Base-by-base conservation (phyloP, 2,329 filamentous ascomycete genomes). In the Neospermospora avenae region DNA sequence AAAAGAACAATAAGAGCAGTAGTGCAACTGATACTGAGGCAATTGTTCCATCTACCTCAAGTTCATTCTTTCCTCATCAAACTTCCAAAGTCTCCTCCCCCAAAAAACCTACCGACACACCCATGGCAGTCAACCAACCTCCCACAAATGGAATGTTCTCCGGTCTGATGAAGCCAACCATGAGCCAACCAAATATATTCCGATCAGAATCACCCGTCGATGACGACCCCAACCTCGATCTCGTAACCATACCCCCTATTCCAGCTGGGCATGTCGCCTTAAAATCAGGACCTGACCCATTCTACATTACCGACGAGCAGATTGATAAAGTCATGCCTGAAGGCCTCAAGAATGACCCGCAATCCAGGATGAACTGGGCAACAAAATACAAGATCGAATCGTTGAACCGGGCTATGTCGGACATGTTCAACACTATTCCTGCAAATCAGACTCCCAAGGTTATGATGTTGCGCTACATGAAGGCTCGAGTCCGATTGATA, bases 391-490 rank as follows among this genome's bases (percentile, higher is more conserved):
- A 71, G 25, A 55, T 74, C 18, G 65, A 65, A 25, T 58, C 58
- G 4, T 53, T 75, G 22, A 71, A 74, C 42, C 64, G 61, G 49
- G 64, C 65, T 6, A 62, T 74, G 57, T 58, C 61, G 41, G 57
- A 64, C 16, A 63, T 67, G 45, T 67, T 72, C 35, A 48, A 57
- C 3, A 57, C 61, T 28, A 45, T 65, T 39, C 35, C 49, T 55
- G 22, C 58, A 11, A 34, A 57, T 46, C 25, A 44, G 31, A 49
- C 62, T 49, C 59, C 63, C 14, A 55, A 46, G 10, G n/a, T 24
- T 10, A 54, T 52, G 3, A 22, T 65, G 10, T 34, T 46, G 16
- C 64, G 59, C 44, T 68, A 65, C 42, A 62, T 55, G 5, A 35
- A 65, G 13, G 41, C 63, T 31, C 61, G 66, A 46, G 49, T 42